Evolutionary conservation across 2,329 filamentous ascomycete genomes (phyloP), one percentile per base, ranked within the genome.

Genomic region (Stachybotrys chlorohalonatus): DNA sequence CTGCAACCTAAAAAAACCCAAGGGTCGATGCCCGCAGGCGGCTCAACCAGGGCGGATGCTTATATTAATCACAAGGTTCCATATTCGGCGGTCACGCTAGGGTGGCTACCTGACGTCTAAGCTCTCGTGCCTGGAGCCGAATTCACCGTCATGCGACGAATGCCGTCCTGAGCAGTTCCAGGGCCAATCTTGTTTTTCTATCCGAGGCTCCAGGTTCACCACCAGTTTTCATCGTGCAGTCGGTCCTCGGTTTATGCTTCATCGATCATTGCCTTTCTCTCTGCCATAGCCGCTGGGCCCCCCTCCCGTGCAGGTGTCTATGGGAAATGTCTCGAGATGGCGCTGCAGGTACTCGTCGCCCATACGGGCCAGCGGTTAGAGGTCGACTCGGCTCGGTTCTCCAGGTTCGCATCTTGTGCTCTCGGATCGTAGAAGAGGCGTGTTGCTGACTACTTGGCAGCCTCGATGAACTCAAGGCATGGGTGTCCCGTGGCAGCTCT

Each of bases 341-440:
- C 89, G 77, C 83, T 93, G 70, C 85, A 90, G 76, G 86, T 96
- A 73, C 89, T 90, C 78, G 86, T 96, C 69, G 91, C 90, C 80
- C 92, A 95, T 76, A 91, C 89, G 73, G 93, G 93, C 78, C 86
- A 90, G 79, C 86, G 87, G 74, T 81, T 96, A 68, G 80, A 85
- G 70, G 82, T 89, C 70, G 89, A 95, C 74, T 83, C 86, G 62
- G 80, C 85, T 60, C 82, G 84, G 68, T 88, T 93, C 72, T 79
- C 81, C 63, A 87, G 86, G 87, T 90, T 77, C 64, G 84, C 56
- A 11, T 42, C 39, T 15, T 55, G 36, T 50, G 53, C 30, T 36
- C 16, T n/a, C 24, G 24, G 24, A 24, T 11, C n/a, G 9, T n/a
- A 13, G 52, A 13, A 11, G 17, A 13, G 7, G 31, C 24, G 5